Conservation (phyloP, 371 early-diverging fungal genomes). For the Mortierella sp. region DNA sequence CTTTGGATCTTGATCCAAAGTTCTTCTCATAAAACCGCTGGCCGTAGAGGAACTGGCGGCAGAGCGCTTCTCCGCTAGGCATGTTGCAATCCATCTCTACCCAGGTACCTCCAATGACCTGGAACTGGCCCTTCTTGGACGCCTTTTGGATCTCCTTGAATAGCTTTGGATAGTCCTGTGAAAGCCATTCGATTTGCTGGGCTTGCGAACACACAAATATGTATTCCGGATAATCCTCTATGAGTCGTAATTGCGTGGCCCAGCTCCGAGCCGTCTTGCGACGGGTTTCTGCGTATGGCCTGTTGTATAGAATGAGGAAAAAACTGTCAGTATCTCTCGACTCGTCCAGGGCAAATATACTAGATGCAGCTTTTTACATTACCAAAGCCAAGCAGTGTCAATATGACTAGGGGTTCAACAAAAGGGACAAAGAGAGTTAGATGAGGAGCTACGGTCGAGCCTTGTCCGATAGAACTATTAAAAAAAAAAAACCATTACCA, state of each 20-base stretch:
- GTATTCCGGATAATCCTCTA: slow-evolving; percentile 89
- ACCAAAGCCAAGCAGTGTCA: slow-evolving; percentile 75
- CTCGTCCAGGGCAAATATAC: not conserved
- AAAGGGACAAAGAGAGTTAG: not conserved
- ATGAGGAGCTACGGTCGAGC: not conserved
- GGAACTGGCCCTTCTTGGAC: slow-evolving; percentile 82
- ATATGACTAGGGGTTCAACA: slow-evolving; percentile 57
- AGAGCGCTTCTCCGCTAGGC: slow-evolving; percentile 94
- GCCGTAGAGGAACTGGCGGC: slow-evolving; percentile 93
- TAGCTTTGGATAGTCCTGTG: slow-evolving; percentile 82
- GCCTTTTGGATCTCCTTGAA: slow-evolving; percentile 81
- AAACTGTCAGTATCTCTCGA: not conserved
- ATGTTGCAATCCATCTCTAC: slow-evolving; percentile 98
- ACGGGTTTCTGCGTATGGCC: slow-evolving; percentile 97
- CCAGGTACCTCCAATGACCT: slow-evolving; percentile 98
- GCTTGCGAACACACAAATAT: slow-evolving; percentile 94
- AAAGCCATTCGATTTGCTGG: slow-evolving; percentile 96
- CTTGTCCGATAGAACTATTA: not conserved
- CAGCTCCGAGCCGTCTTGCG: slow-evolving; percentile 95
- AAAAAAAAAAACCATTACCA: slow-evolving; percentile 66
- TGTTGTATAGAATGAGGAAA: slow-evolving; percentile 76
- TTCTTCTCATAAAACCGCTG: slow-evolving; percentile 88
- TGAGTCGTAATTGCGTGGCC: slow-evolving; percentile 87
- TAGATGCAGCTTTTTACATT: not conserved
- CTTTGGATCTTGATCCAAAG: slow-evolving; percentile 82